Percentiles rank a stretch among this genome's conserved stretches.
phyloP scores from a whole-genome alignment of 2,329 filamentous ascomycete genomes.

The Trichoderma citrinoviride region DNA sequence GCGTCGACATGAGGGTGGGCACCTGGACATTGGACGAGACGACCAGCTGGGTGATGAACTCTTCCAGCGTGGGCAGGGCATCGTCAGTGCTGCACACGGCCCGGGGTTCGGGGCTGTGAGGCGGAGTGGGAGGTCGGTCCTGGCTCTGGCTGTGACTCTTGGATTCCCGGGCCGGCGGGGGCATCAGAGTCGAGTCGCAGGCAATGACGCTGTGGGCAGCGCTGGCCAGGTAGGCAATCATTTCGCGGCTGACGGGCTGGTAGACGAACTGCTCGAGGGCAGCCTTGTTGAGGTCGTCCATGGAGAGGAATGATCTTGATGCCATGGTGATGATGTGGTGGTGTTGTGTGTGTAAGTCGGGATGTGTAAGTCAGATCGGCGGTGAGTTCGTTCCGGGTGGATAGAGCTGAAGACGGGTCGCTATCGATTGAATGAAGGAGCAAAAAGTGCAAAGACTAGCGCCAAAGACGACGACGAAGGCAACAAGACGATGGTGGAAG shows the following conservation, averaged over 20 bases:
- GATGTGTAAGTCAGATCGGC: background rate
- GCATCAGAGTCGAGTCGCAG: conserved; percentile 65
- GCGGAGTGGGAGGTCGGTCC: conserved; percentile 48
- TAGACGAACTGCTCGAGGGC: conserved; percentile 81
- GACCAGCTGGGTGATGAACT: conserved; percentile 89
- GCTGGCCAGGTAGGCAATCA: conserved; percentile 73
- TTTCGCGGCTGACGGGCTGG: conserved; percentile 68
- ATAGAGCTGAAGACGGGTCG: background rate
- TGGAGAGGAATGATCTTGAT: conserved; percentile 44
- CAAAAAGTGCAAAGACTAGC: background rate
- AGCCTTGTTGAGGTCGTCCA: conserved; percentile 63
- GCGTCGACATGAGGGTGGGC: conserved; percentile 91
- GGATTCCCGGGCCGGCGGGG: conserved; percentile 39
- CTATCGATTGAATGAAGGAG: background rate
- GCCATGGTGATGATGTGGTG: conserved; percentile 41
- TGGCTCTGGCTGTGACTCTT: conserved; percentile 27
- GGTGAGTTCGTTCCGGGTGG: background rate
- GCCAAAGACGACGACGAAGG: background rate
- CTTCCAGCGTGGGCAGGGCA: conserved; percentile 74
- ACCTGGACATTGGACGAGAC: conserved; percentile 94
- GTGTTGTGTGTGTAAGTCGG: background rate
- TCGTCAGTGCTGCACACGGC: conserved; percentile 48
- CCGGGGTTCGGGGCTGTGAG: conserved; percentile 49
- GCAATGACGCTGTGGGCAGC: conserved; percentile 76
- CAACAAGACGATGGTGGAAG: background rate